Evolutionary conservation across 2,329 filamentous ascomycete genomes (phyloP).

Genomic region (Blumeriella jaapii): DNA sequence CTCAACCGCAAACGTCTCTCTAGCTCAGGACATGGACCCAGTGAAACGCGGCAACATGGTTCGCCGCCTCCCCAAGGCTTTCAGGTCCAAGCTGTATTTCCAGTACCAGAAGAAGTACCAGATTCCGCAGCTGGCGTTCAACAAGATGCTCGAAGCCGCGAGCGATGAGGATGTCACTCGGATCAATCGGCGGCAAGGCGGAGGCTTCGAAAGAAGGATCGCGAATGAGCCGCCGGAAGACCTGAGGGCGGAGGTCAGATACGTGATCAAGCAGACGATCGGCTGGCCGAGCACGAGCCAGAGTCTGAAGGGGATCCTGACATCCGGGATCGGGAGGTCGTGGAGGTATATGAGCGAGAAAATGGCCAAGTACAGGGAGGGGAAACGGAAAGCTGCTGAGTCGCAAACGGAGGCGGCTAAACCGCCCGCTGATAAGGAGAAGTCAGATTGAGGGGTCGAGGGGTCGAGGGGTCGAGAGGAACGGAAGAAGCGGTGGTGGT

Average conservation of each 20-base stretch:
- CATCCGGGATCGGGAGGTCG: constrained; percentile 59
- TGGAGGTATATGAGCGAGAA: constrained; percentile 78
- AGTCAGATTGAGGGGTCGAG: no score
- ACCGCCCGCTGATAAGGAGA: constrained; percentile 8
- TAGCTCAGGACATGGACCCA: constrained; percentile 88
- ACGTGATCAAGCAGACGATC: constrained; percentile 77
- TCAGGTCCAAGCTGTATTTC: constrained; percentile 86
- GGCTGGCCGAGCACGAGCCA: constrained; percentile 86
- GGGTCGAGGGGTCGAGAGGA: no score
- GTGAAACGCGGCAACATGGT: constrained; percentile 93
- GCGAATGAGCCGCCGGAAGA: constrained; percentile 55
- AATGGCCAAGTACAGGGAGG: constrained; percentile 45
- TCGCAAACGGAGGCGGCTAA: constrained; percentile 7
- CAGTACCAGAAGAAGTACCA: constrained; percentile 85
- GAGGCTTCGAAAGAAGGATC: constrained; percentile 78
- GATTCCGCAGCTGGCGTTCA: constrained; percentile 75
- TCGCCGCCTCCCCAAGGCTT: constrained; percentile 72
- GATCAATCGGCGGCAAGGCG: constrained; percentile 65
- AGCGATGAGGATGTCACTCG: constrained; percentile 57
- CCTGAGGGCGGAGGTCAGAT: constrained; percentile 58
- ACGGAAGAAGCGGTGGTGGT: constrained; percentile 1
- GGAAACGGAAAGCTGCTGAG: constrained; percentile 21
- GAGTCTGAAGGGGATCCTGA: constrained; percentile 73
- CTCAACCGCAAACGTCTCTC: constrained; percentile 48
- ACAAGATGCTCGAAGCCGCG: constrained; percentile 69